Percentiles rank a stretch among this genome's conserved stretches.
These are phyloP conservation scores for Coemansia sp. DNA, from an alignment of 192 early-diverging fungal species.

Conservation along the genomic window DNA sequence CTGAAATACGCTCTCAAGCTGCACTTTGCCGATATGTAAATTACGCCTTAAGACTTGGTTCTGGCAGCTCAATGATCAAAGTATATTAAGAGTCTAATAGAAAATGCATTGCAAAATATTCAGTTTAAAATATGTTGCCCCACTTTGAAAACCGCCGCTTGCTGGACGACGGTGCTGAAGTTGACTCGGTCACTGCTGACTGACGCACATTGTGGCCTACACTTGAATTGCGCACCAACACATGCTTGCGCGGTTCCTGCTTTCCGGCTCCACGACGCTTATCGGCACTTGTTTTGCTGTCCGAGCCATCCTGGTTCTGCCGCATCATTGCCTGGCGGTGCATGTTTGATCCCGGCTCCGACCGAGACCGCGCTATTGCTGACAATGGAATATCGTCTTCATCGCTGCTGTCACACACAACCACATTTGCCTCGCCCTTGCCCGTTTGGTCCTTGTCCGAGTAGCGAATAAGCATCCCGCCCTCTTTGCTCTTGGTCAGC, in stretches of 20 bases:
- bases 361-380: constrained; percentile 35
- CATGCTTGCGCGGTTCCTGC: background rate
- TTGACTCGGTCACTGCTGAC: background rate
- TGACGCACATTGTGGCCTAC: constrained; percentile 8
- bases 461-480: constrained; percentile 32
- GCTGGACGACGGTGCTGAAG: constrained; percentile 13
- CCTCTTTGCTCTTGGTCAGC: constrained; percentile 17
- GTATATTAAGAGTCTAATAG: background rate
- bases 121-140: constrained; percentile 27
- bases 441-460: constrained; percentile 11
- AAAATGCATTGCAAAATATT: background rate
- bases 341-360: constrained; percentile 22
- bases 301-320: background rate
- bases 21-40: constrained; percentile 33
- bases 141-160: constrained; percentile 30
- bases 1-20: constrained; percentile 46
- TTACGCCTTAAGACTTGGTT: constrained; percentile 74
- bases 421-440: background rate
- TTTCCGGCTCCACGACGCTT: background rate
- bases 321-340: background rate
- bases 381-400: constrained; percentile 47
- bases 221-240: constrained; percentile 4
- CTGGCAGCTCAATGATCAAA: constrained; percentile 60
- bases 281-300: background rate
- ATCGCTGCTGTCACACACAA: constrained; percentile 18